Evolutionary conservation across 2,329 filamentous ascomycete genomes (phyloP).

Genomic region (Penicillium rolfsii): DNA sequence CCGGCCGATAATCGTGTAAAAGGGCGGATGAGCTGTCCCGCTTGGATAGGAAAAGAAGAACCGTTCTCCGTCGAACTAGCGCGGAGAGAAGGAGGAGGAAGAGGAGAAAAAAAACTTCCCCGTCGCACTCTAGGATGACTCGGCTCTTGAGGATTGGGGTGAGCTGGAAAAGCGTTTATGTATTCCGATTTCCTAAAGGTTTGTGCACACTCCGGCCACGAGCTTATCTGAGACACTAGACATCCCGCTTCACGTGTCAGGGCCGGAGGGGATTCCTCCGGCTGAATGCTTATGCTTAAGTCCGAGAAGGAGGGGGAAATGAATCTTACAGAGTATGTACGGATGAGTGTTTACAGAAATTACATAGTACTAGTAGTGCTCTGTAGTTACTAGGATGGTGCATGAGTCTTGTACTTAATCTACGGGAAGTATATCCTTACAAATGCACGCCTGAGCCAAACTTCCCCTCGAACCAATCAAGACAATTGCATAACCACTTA

Average conservation of each 20-base stretch:
- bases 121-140: neutral
- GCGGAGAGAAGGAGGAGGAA: neutral
- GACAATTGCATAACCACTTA: neutral
- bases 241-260: constrained; percentile 24
- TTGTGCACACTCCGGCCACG: neutral
- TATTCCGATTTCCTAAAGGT: constrained; percentile 24
- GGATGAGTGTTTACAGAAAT: neutral
- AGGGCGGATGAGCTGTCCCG: neutral
- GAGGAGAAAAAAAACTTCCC: neutral
- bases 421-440: constrained; percentile 1
- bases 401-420: neutral
- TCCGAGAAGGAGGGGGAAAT: neutral
- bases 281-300: constrained; percentile 8
- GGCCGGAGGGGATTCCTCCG: constrained; percentile 11
- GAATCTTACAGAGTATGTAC: neutral
- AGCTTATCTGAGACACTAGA: constrained; percentile 16
- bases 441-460: neutral
- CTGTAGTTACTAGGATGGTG: too few species aligned
- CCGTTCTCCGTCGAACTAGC: neutral
- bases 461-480: neutral
- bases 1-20: neutral
- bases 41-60: neutral
- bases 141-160: neutral
- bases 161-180: constrained; percentile 16
- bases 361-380: too few species aligned